phyloP scores from a whole-genome alignment of 495 filamentous ascomycete genomes.

The Rusavskia elegans region DNA sequence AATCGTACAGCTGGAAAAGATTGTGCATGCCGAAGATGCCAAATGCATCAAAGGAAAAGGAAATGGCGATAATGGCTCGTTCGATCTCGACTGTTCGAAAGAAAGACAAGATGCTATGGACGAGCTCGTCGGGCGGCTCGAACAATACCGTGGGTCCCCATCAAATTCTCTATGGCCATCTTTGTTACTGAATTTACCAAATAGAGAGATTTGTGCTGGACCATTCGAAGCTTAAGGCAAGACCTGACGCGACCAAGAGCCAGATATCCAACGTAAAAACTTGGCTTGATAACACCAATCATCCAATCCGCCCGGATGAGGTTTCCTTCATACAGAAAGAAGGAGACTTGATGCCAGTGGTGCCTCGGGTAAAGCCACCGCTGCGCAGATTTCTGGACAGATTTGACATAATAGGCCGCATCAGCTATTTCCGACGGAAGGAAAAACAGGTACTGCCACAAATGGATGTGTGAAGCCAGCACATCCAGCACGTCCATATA shows the following conservation, averaged over 20 bases:
- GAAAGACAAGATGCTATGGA: constrained; percentile 9
- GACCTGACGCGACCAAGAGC: constrained; percentile 2
- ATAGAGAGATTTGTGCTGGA: constrained; percentile 16
- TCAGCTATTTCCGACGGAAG: too few relatives aligned
- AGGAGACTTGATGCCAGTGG: constrained; percentile 15
- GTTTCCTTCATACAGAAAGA: constrained; percentile 11
- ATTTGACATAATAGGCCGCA: not conserved
- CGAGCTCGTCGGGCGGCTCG: constrained; percentile 3
- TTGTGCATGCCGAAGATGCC: not conserved
- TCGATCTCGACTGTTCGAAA: constrained; percentile 12
- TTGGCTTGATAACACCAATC: constrained; percentile 14
- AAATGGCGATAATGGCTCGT: constrained; percentile 16
- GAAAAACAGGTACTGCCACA: too few relatives aligned
- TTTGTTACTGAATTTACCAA: not conserved
- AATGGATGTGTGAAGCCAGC: not conserved
- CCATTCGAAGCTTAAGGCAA: constrained; percentile 11
- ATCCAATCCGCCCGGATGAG: constrained; percentile 14
- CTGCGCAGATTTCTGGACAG: constrained; percentile 13
- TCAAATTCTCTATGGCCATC: not conserved
- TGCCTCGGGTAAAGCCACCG: constrained; percentile 11
- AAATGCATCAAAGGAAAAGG: constrained; percentile 1
- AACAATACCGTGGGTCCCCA: constrained; percentile 10
- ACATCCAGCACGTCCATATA: not conserved
- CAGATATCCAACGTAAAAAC: constrained; percentile 11
- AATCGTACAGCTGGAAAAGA: constrained; percentile 5